Base-by-base conservation (phyloP, 495 filamentous ascomycete genomes). In the Mycothermus thermophilus region DNA sequence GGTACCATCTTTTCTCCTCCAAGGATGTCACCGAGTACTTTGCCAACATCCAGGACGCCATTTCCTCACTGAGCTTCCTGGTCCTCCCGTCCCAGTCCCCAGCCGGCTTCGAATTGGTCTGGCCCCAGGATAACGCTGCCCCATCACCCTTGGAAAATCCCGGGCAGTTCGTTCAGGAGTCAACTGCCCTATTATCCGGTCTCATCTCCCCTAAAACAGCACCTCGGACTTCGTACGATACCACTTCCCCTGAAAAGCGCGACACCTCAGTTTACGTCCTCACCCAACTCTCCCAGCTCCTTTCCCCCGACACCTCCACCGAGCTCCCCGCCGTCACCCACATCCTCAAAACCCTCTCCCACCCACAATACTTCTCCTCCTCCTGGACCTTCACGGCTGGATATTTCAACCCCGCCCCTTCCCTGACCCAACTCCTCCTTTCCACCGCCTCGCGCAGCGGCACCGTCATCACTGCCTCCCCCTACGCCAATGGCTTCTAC, bases 301-400 rank as follows among this genome's bases (percentile, higher is more conserved):
- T 93, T 26, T 67, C 71, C 31, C 75, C 77, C 2, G 76, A 90
- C 48, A 75, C 74, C 15, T 93, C 84, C 5, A 96, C 90, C 18
- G 90, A 99, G 49, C 77, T 85, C 16, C 83, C 82, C 0, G 80
- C 76, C 15, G 64, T 99, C 18, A 79, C 68, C 3, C 69, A 71
- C 24, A 65, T 96, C 34, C 66, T 99, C 5, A 65, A 62, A n/a
- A 62, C 67, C 5, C 63, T 95, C 14, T 65, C 71, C 3, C 55
- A 52, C 5, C 64, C 77, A 1, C 58, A 67, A 14, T 80, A 79
- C 47, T 55, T 63, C 23, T 65, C 71, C 22, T 80, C 79, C 3
- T 74, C 69, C 23, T 96, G 90, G 87, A 83, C 83, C 10, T 96
- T 97, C 58, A 96, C 90, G 14, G 88, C 90, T 2, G 90, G 90